Conservation (phyloP, 2,329 filamentous ascomycete species). For the Xylaria sp. region DNA sequence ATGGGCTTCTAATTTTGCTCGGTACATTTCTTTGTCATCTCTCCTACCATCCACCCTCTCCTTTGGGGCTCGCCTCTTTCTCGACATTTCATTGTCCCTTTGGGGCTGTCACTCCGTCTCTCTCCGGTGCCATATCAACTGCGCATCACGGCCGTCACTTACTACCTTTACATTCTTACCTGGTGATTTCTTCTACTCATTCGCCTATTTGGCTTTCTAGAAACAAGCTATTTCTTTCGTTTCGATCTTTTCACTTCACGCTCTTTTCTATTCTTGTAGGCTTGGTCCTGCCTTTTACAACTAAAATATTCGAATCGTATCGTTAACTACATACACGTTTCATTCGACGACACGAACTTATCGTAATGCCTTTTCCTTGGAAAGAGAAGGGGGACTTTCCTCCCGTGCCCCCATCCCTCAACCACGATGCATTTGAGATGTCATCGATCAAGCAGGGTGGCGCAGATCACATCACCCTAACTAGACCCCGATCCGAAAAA, state of each 20-base stretch:
- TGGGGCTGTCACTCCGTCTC: neutral
- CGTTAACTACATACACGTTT: conserved; percentile 9
- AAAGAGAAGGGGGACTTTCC: conserved; percentile 30
- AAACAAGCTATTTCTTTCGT: neutral
- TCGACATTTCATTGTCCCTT: conserved; percentile 16
- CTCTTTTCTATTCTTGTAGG: conserved; percentile 3
- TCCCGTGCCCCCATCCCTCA: conserved; percentile 37
- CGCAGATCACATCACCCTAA: neutral
- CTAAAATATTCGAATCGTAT: neutral
- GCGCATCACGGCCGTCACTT: neutral
- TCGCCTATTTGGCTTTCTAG: neutral
- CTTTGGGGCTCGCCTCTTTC: conserved; percentile 18
- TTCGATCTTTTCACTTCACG: neutral
- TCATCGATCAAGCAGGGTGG: conserved; percentile 21
- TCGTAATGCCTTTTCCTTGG: conserved; percentile 30
- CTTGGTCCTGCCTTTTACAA: conserved; percentile 1
- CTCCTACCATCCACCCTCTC: conserved; percentile 13
- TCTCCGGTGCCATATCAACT: conserved; percentile 7
- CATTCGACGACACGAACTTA: neutral
- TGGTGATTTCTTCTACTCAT: conserved; percentile 5
- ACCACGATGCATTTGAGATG: conserved; percentile 40
- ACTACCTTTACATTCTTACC: neutral
- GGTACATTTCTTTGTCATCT: conserved; percentile 29
- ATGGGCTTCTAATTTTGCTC: conserved; percentile 26
- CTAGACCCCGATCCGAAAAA: conserved; percentile 49